Conservation (phyloP, 192 early-diverging fungal genomes). For the Gonapodya sp. region DNA sequence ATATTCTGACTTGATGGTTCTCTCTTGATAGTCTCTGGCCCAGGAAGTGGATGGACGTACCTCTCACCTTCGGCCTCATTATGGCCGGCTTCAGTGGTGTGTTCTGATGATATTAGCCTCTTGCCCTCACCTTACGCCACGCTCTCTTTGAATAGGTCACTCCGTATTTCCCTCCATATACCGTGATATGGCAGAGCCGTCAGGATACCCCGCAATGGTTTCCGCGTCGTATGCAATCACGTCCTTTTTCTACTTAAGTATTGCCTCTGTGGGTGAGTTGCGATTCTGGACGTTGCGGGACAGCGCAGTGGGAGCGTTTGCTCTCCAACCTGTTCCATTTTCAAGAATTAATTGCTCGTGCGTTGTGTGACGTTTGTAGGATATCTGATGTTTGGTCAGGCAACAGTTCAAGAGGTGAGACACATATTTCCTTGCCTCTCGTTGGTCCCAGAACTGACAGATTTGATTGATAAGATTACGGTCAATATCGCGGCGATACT, state of each 20-base stretch:
- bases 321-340: too few relatives aligned
- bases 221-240: neutral
- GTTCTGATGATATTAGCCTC: neutral
- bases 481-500: neutral
- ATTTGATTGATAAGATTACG: neutral
- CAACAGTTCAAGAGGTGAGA: conserved; percentile 1
- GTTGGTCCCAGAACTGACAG: neutral
- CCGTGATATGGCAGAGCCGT: neutral
- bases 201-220: conserved; percentile 4
- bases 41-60: neutral
- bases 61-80: neutral
- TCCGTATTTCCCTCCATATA: conserved; percentile 4
- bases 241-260: neutral
- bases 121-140: neutral
- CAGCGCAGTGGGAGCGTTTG: too few relatives aligned
- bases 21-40: neutral
- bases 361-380: too few relatives aligned
- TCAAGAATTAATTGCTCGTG: too few relatives aligned
- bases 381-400: neutral
- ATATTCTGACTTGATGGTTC: too few relatives aligned
- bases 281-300: neutral
- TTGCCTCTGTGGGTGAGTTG: neutral
- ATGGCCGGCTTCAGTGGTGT: conserved; percentile 1
- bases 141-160: neutral
- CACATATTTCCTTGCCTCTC: neutral